Base-by-base conservation (phyloP, 306 rosid genomes). In the Purshia tridentata region DNA sequence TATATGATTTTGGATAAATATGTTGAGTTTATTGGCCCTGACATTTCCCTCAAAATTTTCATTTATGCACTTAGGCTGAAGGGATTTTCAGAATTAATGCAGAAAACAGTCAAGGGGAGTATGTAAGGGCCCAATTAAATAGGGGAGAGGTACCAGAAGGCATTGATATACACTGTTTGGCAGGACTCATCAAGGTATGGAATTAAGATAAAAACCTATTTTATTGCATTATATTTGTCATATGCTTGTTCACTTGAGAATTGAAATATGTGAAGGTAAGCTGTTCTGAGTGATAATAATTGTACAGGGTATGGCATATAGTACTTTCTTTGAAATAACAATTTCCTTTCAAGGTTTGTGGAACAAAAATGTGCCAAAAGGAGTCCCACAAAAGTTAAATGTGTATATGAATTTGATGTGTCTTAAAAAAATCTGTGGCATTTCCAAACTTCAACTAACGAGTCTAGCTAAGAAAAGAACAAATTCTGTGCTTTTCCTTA, bases 81-180 rank as follows among this genome's bases (percentile, higher is more conserved):
- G 98, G 98, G 8, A 87, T 93, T 74, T 93, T 93, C 86, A 89
- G 98, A 83, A 89, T 93, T 59, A 88, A 85, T 50, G 83, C 87
- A 29, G 98, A 84, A 55, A 93, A 93, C 55, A 84, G 89, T 79
- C 94, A 88, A 76, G 98, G 88, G 84, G 96, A 93, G 84, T 62
- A 82, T 77, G 96, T 88, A 37, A 85, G 98, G 79, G 86, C 84
- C 72, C 92, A 88, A 65, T 81, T 93, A 80, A 93, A 93, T 57
- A 70, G 83, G 52, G 98, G 98, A 67, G 81, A 82, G 70, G 86
- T 93, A 72, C 94, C 97, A 6, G 92, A 89, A 72, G 93, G 76
- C 72, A 76, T 88, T 50, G 98, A 93, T 77, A 88, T 93, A 29
- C 97, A 93, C 70, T 89, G 92, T 77, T 78, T 93, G 78, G 97